Conservation (phyloP, 352 stramenopile species). For the Phytopythium kandeliae region DNA sequence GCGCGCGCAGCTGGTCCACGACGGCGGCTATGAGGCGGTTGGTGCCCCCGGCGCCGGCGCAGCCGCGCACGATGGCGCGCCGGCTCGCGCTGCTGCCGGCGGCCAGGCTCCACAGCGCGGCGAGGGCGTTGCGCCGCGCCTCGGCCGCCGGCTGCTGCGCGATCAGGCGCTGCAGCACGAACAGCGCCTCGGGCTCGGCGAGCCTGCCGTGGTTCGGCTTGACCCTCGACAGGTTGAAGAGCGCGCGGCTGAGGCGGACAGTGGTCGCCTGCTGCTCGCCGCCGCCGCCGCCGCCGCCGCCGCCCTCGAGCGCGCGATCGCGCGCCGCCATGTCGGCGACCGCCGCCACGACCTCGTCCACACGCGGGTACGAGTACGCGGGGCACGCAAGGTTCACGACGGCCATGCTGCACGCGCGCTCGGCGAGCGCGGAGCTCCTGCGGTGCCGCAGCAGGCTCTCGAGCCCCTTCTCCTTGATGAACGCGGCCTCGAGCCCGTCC, state of each 20-base stretch:
- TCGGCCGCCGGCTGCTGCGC: conserved; percentile 14
- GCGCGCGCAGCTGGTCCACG: conserved; percentile 31
- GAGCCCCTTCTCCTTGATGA: conserved; percentile 73
- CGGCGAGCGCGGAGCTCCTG: conserved; percentile 24
- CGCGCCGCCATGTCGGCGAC: conserved; percentile 42
- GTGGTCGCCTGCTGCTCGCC: not conserved
- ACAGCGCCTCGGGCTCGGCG: conserved; percentile 40
- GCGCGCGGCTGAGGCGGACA: conserved; percentile 29
- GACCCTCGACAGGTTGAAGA: conserved; percentile 68
- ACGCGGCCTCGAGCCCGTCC: conserved; percentile 49
- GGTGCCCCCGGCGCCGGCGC: conserved; percentile 2
- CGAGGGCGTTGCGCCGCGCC: conserved; percentile 41
- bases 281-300: too few species aligned
- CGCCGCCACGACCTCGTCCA: conserved; percentile 57
- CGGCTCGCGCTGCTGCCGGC: conserved; percentile 39
- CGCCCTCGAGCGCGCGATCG: conserved; percentile 23
- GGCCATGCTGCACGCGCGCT: conserved; percentile 39
- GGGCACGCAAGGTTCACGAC: conserved; percentile 70
- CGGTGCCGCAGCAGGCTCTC: conserved; percentile 52
- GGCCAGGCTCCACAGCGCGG: conserved; percentile 44
- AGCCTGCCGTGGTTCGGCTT: conserved; percentile 62
- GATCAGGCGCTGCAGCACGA: conserved; percentile 30
- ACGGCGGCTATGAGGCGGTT: conserved; percentile 32
- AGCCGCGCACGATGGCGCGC: conserved; percentile 29
- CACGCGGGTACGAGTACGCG: conserved; percentile 53